Evolutionary conservation across 2,329 filamentous ascomycete species (phyloP).

Genomic region (Ilyonectria robusta): DNA sequence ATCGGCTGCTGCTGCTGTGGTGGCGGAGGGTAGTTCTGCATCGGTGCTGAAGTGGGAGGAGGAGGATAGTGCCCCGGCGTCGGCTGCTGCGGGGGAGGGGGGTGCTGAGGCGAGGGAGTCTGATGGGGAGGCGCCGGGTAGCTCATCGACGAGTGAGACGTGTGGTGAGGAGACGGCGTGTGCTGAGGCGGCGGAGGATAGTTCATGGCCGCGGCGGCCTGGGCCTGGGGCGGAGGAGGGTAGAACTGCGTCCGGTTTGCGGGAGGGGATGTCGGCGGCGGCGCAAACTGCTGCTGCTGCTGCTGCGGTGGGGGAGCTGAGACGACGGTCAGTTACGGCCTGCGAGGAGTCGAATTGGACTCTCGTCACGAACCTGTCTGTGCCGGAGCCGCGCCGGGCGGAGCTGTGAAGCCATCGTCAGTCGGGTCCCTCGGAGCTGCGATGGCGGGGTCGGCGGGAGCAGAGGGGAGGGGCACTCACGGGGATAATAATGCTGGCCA

Average conservation of each 20-base stretch:
- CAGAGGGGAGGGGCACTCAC: constrained; percentile 51
- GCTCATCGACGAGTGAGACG: neutral
- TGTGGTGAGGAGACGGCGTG: constrained; percentile 49
- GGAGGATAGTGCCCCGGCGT: constrained; percentile 42
- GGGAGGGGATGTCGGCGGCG: constrained; percentile 63
- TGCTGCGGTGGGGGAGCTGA: constrained; percentile 46
- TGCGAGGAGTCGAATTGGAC: neutral
- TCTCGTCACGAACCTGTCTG: constrained; percentile 47
- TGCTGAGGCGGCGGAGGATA: constrained; percentile 52
- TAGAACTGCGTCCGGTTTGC: constrained; percentile 63
- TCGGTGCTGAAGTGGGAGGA: constrained; percentile 39
- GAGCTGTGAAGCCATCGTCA: constrained; percentile 53
- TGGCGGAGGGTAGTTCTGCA: constrained; percentile 30
- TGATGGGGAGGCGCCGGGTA: constrained; percentile 37
- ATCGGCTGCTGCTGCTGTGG: constrained; percentile 44
- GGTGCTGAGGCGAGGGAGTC: constrained; percentile 26
- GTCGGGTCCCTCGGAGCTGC: constrained; percentile 26
- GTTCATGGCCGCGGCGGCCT: constrained; percentile 48
- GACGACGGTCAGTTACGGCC: constrained; percentile 27
- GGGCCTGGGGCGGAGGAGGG: constrained; percentile 57
- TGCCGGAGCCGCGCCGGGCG: constrained; percentile 54
- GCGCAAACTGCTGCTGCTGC: constrained; percentile 60
- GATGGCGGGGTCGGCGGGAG: constrained; percentile 1
- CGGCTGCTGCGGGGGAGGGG: constrained; percentile 38
- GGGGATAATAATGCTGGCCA: constrained; percentile 62